Percentiles rank a stretch among this genome's conserved stretches.
phyloP scores from a whole-genome alignment of 371 early-diverging fungal species.

The Mucor racemosus region DNA sequence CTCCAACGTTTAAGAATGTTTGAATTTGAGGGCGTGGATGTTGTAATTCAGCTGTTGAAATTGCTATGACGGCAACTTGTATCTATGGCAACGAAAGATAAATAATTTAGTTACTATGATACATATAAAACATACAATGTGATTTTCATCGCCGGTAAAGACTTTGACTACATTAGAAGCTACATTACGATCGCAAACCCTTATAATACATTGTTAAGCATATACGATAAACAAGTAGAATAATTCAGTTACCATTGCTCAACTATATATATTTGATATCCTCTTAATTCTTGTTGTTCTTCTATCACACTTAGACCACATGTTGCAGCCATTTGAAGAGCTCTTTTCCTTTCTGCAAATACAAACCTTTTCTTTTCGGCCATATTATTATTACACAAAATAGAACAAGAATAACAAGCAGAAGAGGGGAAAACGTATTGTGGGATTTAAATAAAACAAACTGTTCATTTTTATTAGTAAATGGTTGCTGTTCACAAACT shows the following conservation, averaged over 20 bases:
- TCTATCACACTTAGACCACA: slow-evolving; percentile 56
- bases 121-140: slow-evolving; percentile 42
- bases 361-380: slow-evolving; percentile 52
- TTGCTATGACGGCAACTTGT: slow-evolving; percentile 60
- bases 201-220: slow-evolving; percentile 18
- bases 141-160: slow-evolving; percentile 67
- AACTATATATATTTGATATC: slow-evolving; percentile 71
- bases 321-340: slow-evolving; percentile 50
- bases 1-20: slow-evolving; percentile 43
- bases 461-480: not conserved
- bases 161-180: slow-evolving; percentile 64
- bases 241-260: slow-evolving; percentile 63
- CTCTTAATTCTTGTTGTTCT: slow-evolving; percentile 51
- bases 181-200: slow-evolving; percentile 65
- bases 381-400: slow-evolving; percentile 21
- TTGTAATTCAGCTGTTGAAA: slow-evolving; percentile 55
- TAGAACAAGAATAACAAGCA: not conserved
- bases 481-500: not conserved
- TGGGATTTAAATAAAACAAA: not conserved
- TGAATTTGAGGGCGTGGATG: slow-evolving; percentile 57
- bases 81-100: slow-evolving; percentile 27
- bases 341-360: slow-evolving; percentile 60
- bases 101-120: not conserved
- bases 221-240: not conserved
- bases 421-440: not conserved